Base-by-base conservation (phyloP, 371 early-diverging fungal genomes). In the Mycotypha africana region DNA sequence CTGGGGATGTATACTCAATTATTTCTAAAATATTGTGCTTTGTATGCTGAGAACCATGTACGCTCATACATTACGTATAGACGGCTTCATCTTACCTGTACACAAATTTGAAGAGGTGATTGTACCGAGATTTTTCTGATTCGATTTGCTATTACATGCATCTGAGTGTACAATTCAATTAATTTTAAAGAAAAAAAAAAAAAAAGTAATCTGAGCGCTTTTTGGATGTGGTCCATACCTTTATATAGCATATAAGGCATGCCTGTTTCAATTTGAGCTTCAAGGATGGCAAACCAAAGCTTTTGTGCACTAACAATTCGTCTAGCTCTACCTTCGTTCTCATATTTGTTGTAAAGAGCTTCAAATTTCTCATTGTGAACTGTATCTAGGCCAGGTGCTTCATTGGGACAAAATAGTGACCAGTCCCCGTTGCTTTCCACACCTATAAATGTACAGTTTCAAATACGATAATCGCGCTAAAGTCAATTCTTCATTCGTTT, bases 191-290 rank as follows among this genome's bases (percentile, higher is more conserved):
- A n/a, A n/a, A n/a, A n/a, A n/a, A n/a, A n/a, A n/a, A n/a, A n/a
- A n/a, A n/a, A n/a, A n/a, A n/a, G 5, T 28, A 28, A 8, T 28
- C 11, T 28, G 5, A 8, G 5, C 11, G 5, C 11, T 28, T 28
- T 28, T 28, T 28, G 5, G 28, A 28, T 8, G 11, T 28, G 5
- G 28, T 28, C 11, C 28, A 28, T 8, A 78, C 99, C 99, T 83
- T 99, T 98, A 84, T 99, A 99, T 23, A 97, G 83, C 92, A 99
- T 99, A 71, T 92, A 99, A 1, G 99, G 99, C 34, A 89, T 97
- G 23, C 99, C 99, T 11, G 99, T 99, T 73, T 99, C 99, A 31
- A 94, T 94, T 74, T 99, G 99, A 3, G 98, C 71, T 47, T 98
- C 98, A 33, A 99, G 56, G 47, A 99, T 97, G 6, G 97, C 94